These are phyloP conservation scores for Tripterygium wilfordii DNA, from an alignment of 177 flowering plant genomes.

Conservation along the genomic window DNA sequence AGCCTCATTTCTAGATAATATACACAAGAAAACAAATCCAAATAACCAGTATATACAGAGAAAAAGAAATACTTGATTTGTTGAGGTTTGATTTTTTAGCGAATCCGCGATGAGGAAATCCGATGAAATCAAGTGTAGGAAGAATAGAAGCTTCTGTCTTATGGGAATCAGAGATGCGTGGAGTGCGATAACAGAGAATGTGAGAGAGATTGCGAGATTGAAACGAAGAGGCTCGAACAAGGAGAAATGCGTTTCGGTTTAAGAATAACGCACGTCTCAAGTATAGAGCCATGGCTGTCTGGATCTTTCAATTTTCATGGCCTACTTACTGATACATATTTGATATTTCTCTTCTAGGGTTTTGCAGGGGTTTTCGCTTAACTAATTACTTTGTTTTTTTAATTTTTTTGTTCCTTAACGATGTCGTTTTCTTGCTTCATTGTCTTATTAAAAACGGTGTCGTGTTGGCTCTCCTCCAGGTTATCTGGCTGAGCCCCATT, in stretches of 20 bases:
- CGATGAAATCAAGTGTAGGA: constrained; percentile 15
- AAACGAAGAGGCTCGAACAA: constrained; percentile 18
- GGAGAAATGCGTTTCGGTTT: constrained; percentile 11
- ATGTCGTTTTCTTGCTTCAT: no score
- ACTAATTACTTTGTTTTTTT: no score
- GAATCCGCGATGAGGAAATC: constrained; percentile 44
- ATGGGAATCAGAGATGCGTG: constrained; percentile 4
- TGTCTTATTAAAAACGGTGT: no score
- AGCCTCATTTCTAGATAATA: background rate
- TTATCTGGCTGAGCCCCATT: no score
- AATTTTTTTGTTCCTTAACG: no score
- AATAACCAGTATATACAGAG: constrained; percentile 2
- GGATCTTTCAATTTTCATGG: no score
- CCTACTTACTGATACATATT: no score
- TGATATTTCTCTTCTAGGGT: no score
- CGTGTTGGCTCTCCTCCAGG: no score
- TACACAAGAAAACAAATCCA: background rate
- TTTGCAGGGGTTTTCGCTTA: no score
- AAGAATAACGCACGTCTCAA: constrained; percentile 36
- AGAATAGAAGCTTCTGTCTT: constrained; percentile 1
- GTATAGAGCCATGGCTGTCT: constrained; percentile 31
- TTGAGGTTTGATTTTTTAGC: constrained; percentile 72
- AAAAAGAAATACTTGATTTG: constrained; percentile 41
- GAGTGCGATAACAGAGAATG: constrained; percentile 8
- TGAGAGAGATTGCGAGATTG: constrained; percentile 20